These are phyloP conservation scores for Spathaspora passalidarum DNA, from an alignment of 805 yeast species.

Conservation along the genomic window DNA sequence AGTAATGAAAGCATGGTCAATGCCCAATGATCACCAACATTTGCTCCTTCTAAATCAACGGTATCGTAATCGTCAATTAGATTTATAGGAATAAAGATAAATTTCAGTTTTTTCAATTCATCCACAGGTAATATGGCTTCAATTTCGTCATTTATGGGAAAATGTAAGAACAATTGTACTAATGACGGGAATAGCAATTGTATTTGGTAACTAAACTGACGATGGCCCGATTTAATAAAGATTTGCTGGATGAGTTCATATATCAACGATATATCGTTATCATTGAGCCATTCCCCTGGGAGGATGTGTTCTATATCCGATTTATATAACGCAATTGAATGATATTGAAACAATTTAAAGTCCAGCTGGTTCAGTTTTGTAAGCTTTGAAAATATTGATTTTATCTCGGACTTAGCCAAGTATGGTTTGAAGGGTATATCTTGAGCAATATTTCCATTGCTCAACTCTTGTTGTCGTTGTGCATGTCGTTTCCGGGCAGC, in stretches of 20 bases:
- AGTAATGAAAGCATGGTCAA: slow-evolving; percentile 50
- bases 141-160: slow-evolving; percentile 20
- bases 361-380: slow-evolving; percentile 5
- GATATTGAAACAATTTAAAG: slow-evolving; percentile 43
- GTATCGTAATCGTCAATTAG: slow-evolving; percentile 50
- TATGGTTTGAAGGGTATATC: slow-evolving; percentile 12
- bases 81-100: slow-evolving; percentile 67
- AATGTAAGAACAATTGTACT: slow-evolving; percentile 57
- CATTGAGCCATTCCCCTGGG: slow-evolving; percentile 74
- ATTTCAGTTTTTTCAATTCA: slow-evolving; percentile 32
- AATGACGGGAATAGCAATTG: slow-evolving; percentile 55
- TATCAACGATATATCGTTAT: slow-evolving; percentile 61
- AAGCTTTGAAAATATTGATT: slow-evolving; percentile 11
- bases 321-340: slow-evolving; percentile 55
- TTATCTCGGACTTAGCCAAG: slow-evolving; percentile 15
- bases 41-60: slow-evolving; percentile 44
- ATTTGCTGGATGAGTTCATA: slow-evolving; percentile 45
- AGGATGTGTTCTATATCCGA: slow-evolving; percentile 56
- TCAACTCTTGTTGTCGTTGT: slow-evolving; percentile 13
- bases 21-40: slow-evolving; percentile 79
- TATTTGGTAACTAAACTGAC: slow-evolving; percentile 20
- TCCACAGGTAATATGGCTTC: slow-evolving; percentile 25
- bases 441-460: background rate
- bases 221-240: slow-evolving; percentile 14
- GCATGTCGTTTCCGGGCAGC: slow-evolving; percentile 17